A percentile compares a stretch with the other conserved stretches of the same genome.
Conservation (phyloP, 192 early-diverging fungal species). For the Martensiomyces pterosporus region DNA sequence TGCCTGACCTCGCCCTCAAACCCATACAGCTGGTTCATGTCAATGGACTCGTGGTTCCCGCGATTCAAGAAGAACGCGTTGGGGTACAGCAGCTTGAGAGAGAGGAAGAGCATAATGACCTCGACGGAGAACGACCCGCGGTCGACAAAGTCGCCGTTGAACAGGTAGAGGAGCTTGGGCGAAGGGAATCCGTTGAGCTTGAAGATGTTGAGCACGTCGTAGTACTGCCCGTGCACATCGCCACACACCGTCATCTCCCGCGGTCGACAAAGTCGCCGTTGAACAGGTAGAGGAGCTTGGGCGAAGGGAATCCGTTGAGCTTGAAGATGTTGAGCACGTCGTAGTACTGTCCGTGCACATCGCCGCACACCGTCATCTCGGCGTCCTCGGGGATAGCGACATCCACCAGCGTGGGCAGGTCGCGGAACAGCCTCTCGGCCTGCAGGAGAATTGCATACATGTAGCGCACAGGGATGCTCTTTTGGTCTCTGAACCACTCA, state of each 20-base stretch:
- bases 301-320: slow-evolving; percentile 84
- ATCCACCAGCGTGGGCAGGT: slow-evolving; percentile 79
- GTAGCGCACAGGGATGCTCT: slow-evolving; percentile 88
- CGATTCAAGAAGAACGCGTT: slow-evolving; percentile 78
- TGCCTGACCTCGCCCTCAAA: slow-evolving; percentile 97
- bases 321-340: slow-evolving; percentile 96
- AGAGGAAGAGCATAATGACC: slow-evolving; percentile 84
- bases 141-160: slow-evolving; percentile 99
- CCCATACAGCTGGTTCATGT: slow-evolving; percentile 99
- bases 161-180: slow-evolving; percentile 78
- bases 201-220: slow-evolving; percentile 96
- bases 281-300: slow-evolving; percentile 82
- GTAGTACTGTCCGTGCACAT: slow-evolving; percentile 98
- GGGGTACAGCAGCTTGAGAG: slow-evolving; percentile 89
- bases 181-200: slow-evolving; percentile 88
- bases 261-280: slow-evolving; percentile 99
- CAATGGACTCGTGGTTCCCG: slow-evolving; percentile 97
- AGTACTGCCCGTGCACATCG: slow-evolving; percentile 98
- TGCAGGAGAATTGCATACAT: slow-evolving; percentile 79
- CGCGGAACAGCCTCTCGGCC: slow-evolving; percentile 68
- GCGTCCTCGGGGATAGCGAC: slow-evolving; percentile 67
- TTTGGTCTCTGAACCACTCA: slow-evolving; percentile 78
- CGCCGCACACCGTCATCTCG: slow-evolving; percentile 90
- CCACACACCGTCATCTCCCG: slow-evolving; percentile 90
- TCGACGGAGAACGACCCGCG: slow-evolving; percentile 98